phyloP scores from a whole-genome alignment of 495 filamentous ascomycete genomes.

The Talaromyces stipitatus region DNA sequence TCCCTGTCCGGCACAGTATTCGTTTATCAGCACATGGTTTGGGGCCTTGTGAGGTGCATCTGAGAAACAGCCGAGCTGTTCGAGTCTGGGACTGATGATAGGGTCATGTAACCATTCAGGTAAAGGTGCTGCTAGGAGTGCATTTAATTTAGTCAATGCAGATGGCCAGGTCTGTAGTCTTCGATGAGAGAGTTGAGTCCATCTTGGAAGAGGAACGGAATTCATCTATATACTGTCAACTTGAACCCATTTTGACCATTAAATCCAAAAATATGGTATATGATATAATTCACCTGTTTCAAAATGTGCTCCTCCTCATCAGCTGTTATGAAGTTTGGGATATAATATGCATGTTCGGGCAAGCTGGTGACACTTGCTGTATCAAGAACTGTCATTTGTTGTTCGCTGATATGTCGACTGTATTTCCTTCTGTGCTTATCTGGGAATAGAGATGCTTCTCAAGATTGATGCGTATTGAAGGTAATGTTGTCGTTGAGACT shows the following conservation, averaged over 20 bases:
- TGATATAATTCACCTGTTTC: conserved; percentile 55
- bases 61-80: conserved; percentile 52
- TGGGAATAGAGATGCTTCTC: no score
- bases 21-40: conserved; percentile 92
- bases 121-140: conserved; percentile 65
- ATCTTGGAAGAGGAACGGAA: conserved; percentile 63
- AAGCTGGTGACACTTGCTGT: conserved; percentile 48
- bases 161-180: conserved; percentile 89
- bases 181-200: conserved; percentile 78
- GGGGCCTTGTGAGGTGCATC: conserved; percentile 64
- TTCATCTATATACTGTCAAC: conserved; percentile 25
- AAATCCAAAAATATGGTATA: no score
- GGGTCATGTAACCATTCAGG: conserved; percentile 71
- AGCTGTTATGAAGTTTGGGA: conserved; percentile 74
- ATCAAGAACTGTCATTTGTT: conserved; percentile 21
- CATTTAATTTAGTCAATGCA: conserved; percentile 59
- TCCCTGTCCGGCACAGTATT: conserved; percentile 80
- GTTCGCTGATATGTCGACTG: neutral
- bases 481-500: no score
- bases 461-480: no score
- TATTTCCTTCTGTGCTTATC: neutral
- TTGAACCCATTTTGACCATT: no score
- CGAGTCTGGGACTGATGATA: conserved; percentile 56
- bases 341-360: conserved; percentile 71
- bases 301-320: conserved; percentile 68